These are phyloP conservation scores for Nevesoporus exiguus DNA, from an alignment of 768 basidiomycete genomes.

Conservation along the genomic window DNA sequence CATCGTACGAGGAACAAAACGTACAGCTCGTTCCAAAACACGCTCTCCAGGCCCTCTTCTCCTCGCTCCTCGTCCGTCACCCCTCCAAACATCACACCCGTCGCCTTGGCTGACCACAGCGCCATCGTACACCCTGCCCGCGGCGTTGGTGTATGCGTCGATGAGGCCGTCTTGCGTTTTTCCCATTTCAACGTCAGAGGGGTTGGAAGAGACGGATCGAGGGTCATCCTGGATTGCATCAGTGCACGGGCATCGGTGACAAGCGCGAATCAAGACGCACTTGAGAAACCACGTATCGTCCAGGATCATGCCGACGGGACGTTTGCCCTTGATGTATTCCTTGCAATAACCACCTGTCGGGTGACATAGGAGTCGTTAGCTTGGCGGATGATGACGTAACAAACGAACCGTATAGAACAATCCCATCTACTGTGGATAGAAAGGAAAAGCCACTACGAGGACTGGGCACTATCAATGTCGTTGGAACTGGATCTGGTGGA, in stretches of 20 bases:
- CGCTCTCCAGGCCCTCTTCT: conserved; percentile 81
- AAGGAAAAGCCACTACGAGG: conserved; percentile 85
- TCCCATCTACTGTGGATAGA: conserved; percentile 70
- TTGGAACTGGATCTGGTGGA: not conserved
- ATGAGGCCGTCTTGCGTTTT: conserved; percentile 70
- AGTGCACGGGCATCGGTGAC: not conserved
- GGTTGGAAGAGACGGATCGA: conserved; percentile 22
- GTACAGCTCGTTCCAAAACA: conserved; percentile 82
- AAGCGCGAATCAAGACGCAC: conserved; percentile 35
- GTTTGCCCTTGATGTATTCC: conserved; percentile 82
- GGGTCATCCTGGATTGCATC: conserved; percentile 28
- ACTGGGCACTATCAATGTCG: conserved; percentile 31
- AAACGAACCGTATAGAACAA: conserved; percentile 67
- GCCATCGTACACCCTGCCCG: conserved; percentile 89
- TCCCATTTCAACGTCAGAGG: conserved; percentile 76
- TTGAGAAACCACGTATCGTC: conserved; percentile 89
- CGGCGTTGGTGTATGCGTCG: conserved; percentile 50
- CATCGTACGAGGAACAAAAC: not conserved
- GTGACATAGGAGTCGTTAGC: not conserved
- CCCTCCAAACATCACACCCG: conserved; percentile 82
- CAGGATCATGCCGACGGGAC: conserved; percentile 80
- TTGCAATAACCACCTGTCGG: conserved; percentile 85
- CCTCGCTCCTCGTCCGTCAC: conserved; percentile 84
- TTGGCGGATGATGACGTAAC: not conserved
- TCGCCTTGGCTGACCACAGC: conserved; percentile 62